Conservation (phyloP, 2,329 filamentous ascomycete genomes). For the Colletotrichum chrysophilum region DNA sequence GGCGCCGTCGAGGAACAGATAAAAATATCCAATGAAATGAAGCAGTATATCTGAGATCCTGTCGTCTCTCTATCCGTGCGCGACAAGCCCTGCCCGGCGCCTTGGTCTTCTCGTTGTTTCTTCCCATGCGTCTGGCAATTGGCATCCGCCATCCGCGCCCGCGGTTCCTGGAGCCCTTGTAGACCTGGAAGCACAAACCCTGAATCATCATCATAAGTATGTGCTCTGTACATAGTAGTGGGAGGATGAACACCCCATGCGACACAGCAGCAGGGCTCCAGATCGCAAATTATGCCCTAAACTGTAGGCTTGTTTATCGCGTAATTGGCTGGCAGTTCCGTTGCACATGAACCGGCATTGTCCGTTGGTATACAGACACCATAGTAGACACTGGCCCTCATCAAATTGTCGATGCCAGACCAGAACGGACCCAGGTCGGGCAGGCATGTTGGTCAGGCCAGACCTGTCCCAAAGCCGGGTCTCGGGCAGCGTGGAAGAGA, state of each 20-base stretch:
- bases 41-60: not conserved
- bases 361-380: not conserved
- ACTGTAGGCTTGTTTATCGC: not conserved
- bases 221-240: not conserved
- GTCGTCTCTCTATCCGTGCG: not conserved
- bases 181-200: not conserved
- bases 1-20: not conserved
- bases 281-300: not conserved
- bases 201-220: not conserved
- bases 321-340: not conserved
- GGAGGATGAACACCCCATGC: not conserved
- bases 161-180: not conserved
- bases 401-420: not conserved
- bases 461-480: not conserved
- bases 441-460: not conserved
- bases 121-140: not conserved
- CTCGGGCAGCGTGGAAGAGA: not conserved
- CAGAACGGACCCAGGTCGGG: not conserved
- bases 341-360: not conserved
- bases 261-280: not conserved
- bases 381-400: not conserved
- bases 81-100: not conserved
- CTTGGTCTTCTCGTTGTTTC: not conserved
- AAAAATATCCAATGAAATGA: not conserved
- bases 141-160: not conserved